These are phyloP conservation scores for Mortierella sp. DNA, from an alignment of 371 early-diverging fungal genomes.

Conservation along the genomic window DNA sequence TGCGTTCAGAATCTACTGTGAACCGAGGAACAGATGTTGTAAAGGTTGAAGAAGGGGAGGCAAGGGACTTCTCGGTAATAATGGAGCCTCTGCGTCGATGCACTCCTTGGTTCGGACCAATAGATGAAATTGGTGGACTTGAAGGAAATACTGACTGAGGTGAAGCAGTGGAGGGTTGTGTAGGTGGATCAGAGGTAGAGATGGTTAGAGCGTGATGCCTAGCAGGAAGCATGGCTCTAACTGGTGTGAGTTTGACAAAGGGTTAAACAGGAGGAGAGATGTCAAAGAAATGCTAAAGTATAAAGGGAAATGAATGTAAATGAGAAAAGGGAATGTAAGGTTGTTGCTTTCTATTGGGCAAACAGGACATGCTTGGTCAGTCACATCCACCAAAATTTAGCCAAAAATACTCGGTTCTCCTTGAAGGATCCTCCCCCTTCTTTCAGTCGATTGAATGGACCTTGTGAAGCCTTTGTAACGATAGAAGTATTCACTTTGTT, in stretches of 20 bases:
- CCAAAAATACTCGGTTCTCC: too few species aligned
- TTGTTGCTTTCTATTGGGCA: too few species aligned
- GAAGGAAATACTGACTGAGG: background rate
- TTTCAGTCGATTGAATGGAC: too few species aligned
- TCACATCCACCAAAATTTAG: too few species aligned
- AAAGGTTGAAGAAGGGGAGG: background rate
- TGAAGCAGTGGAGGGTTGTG: conserved; percentile 1
- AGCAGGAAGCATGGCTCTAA: background rate
- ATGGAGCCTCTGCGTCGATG: conserved; percentile 26
- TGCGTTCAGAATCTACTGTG: background rate
- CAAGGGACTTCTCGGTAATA: conserved; percentile 12
- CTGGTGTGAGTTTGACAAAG: too few species aligned
- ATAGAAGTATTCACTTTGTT: too few species aligned
- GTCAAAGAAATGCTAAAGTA: background rate
- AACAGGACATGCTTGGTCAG: too few species aligned
- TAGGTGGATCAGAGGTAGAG: background rate
- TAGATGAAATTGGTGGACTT: background rate
- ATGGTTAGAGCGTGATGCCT: background rate
- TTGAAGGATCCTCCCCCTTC: too few species aligned
- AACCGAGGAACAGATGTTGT: background rate
- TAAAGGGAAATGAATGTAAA: too few species aligned
- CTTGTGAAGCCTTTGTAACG: too few species aligned
- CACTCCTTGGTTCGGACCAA: conserved; percentile 3
- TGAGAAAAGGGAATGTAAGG: too few species aligned
- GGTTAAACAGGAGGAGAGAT: background rate